A percentile compares a stretch with the other conserved stretches of the same genome.
These are phyloP conservation scores for Schoenoplectus tabernaemontani DNA, from an alignment of 202 grass and related monocot species.

Conservation along the genomic window DNA sequence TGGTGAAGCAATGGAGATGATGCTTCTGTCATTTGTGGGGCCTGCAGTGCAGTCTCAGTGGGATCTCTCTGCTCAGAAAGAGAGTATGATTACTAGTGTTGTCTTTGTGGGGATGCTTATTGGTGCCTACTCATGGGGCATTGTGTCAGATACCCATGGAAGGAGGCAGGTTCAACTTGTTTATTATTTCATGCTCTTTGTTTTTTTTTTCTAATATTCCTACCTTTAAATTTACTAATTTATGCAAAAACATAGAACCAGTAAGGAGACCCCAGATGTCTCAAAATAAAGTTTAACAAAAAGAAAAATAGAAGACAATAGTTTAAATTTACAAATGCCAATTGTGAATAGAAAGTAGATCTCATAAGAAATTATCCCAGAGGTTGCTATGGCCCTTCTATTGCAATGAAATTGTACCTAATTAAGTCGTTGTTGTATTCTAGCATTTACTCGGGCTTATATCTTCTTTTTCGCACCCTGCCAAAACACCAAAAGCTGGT, in stretches of 20 bases:
- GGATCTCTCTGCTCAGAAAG: slow-evolving; percentile 71
- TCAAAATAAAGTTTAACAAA: not conserved
- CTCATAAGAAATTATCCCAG: not conserved
- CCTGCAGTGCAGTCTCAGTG: slow-evolving; percentile 82
- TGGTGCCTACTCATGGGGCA: slow-evolving; percentile 84
- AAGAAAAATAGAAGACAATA: not conserved
- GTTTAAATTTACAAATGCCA: not conserved
- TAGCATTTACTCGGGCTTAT: not conserved
- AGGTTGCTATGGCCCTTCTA: not conserved
- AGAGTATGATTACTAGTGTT: slow-evolving; percentile 92
- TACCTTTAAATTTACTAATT: not conserved
- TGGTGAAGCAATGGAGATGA: slow-evolving; percentile 98
- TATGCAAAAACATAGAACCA: not conserved
- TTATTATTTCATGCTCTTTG: not conserved
- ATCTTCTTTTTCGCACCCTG: not conserved
- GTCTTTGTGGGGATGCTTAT: slow-evolving; percentile 92
- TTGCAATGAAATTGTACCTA: not conserved
- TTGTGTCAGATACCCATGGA: slow-evolving; percentile 84
- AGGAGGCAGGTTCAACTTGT: slow-evolving; percentile 69
- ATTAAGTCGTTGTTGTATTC: not conserved
- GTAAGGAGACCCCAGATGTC: not conserved
- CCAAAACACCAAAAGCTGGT: not conserved
- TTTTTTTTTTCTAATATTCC: not conserved
- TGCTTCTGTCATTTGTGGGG: slow-evolving; percentile 92
- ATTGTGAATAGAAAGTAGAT: not conserved